These are phyloP conservation scores for Candida morakotiae DNA, from an alignment of 805 yeast genomes.

Conservation along the genomic window DNA sequence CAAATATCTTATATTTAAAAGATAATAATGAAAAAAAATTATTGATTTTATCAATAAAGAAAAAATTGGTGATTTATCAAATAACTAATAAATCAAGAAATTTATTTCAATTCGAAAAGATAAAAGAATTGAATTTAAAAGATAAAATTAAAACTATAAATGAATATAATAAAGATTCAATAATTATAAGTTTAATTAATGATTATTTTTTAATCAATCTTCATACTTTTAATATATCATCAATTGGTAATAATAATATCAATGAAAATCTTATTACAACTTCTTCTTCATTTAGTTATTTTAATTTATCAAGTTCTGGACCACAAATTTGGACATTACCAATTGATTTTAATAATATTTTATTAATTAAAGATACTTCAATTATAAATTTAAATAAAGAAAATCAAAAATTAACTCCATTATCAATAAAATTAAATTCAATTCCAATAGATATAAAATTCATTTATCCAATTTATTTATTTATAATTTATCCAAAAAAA, in stretches of 20 bases:
- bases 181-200: slow-evolving; percentile 21
- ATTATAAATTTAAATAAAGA: slow-evolving; percentile 7
- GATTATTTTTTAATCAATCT: slow-evolving; percentile 26
- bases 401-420: slow-evolving; percentile 10
- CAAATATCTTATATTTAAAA: slow-evolving; percentile 16
- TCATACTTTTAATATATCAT: slow-evolving; percentile 12
- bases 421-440: slow-evolving; percentile 20
- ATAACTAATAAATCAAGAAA: slow-evolving; percentile 28
- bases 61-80: slow-evolving; percentile 24
- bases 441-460: slow-evolving; percentile 23
- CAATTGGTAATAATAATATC: slow-evolving; percentile 14
- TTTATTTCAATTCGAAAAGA: slow-evolving; percentile 21
- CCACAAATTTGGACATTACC: slow-evolving; percentile 23
- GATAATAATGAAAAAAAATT: slow-evolving; percentile 14
- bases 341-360: slow-evolving; percentile 12
- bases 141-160: slow-evolving; percentile 26
- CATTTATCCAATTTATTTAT: slow-evolving; percentile 30
- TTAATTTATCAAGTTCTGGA: slow-evolving; percentile 30
- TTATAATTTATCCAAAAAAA: slow-evolving; percentile 26
- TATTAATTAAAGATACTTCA: slow-evolving; percentile 29
- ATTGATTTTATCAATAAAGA: slow-evolving; percentile 26
- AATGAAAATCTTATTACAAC: slow-evolving; percentile 20
- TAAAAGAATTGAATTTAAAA: slow-evolving; percentile 23
- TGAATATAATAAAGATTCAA: slow-evolving; percentile 8
- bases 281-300: slow-evolving; percentile 32